Conservation (phyloP, 2,329 filamentous ascomycete species). For the Exophiala alcalophila region DNA sequence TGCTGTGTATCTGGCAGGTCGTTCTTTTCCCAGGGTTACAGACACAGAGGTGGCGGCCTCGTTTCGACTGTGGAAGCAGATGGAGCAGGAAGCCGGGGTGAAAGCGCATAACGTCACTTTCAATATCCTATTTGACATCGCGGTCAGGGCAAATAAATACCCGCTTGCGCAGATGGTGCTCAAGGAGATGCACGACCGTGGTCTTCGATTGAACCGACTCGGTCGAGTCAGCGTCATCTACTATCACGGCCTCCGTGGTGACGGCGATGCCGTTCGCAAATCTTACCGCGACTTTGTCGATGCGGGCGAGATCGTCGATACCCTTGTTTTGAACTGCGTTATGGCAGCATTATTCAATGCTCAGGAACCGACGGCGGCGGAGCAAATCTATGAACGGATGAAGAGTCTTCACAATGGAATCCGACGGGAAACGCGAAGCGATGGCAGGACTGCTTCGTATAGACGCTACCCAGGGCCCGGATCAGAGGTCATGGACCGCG, state of each 20-base stretch:
- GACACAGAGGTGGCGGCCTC: slow-evolving; percentile 64
- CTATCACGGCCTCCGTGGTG: slow-evolving; percentile 72
- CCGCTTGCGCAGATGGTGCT: slow-evolving; percentile 79
- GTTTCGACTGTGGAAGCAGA: slow-evolving; percentile 79
- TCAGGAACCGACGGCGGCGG: slow-evolving; percentile 72
- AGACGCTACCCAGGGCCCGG: slow-evolving; percentile 36
- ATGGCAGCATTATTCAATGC: slow-evolving; percentile 73
- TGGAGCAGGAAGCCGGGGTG: slow-evolving; percentile 71
- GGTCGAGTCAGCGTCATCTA: slow-evolving; percentile 80
- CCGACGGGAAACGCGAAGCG: slow-evolving; percentile 38
- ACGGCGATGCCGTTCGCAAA: slow-evolving; percentile 69
- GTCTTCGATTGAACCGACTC: slow-evolving; percentile 68
- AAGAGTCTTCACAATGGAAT: slow-evolving; percentile 54
- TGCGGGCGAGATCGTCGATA: slow-evolving; percentile 83
- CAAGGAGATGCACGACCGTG: slow-evolving; percentile 71
- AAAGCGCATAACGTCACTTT: slow-evolving; percentile 76
- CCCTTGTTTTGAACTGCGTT: slow-evolving; percentile 79
- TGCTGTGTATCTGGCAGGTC: slow-evolving; percentile 74
- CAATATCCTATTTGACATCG: slow-evolving; percentile 86
- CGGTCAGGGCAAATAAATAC: slow-evolving; percentile 81
- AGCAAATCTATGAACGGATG: slow-evolving; percentile 82
- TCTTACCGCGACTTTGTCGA: slow-evolving; percentile 82
- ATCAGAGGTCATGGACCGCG: slow-evolving; percentile 37
- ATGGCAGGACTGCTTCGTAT: slow-evolving; percentile 26
- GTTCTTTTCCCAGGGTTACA: slow-evolving; percentile 59